Conservation (phyloP, 2,329 filamentous ascomycete species). For the Xylaria sp. region DNA sequence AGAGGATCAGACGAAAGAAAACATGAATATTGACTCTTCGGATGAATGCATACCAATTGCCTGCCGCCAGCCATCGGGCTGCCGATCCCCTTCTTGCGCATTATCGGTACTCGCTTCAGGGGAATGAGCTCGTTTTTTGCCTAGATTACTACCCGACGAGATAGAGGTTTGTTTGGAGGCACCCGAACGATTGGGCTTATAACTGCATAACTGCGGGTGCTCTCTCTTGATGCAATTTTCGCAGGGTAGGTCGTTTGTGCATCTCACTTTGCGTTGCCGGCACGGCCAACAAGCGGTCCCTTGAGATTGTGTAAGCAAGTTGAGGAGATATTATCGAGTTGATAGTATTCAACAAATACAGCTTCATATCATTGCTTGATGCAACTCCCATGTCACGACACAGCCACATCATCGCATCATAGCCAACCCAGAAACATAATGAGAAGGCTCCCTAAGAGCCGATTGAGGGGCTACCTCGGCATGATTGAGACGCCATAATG, state of each 20-base stretch:
- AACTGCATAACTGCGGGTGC: constrained; percentile 72
- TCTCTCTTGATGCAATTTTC: constrained; percentile 75
- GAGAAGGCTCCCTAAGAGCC: constrained; percentile 7
- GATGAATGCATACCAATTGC: constrained; percentile 44
- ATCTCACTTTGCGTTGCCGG: constrained; percentile 74
- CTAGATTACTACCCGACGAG: constrained; percentile 44
- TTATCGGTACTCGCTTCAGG: constrained; percentile 53
- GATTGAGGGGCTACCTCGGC: constrained; percentile 14
- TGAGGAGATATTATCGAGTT: constrained; percentile 19
- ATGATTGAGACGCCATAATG: background rate
- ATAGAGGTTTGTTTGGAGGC: constrained; percentile 50
- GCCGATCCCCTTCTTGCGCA: constrained; percentile 52
- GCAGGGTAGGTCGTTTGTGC: constrained; percentile 74
- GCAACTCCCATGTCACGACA: background rate
- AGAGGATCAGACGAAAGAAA: constrained; percentile 22
- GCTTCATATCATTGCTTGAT: background rate
- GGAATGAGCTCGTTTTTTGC: constrained; percentile 57
- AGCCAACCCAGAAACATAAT: background rate
- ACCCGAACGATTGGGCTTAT: constrained; percentile 68
- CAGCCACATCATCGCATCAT: background rate
- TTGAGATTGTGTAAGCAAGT: constrained; percentile 47
- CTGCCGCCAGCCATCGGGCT: constrained; percentile 49
- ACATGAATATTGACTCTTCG: background rate
- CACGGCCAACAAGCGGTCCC: constrained; percentile 75
- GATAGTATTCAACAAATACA: background rate